Evolutionary conservation across 2,329 filamentous ascomycete species (phyloP).

Genomic region (Blastomyces emzantsi): DNA sequence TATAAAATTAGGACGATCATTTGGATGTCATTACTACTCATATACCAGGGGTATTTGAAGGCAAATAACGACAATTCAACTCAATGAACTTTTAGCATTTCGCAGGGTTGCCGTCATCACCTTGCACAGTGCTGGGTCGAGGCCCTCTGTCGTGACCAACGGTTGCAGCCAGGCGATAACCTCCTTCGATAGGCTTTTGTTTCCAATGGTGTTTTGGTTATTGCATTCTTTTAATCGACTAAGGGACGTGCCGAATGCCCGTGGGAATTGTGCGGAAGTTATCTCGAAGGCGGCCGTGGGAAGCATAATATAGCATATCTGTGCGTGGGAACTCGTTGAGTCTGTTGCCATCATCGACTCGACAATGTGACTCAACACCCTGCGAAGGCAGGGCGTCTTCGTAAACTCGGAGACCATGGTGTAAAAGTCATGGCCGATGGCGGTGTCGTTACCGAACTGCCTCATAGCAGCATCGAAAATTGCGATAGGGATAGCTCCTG

Average conservation of each 20-base stretch:
- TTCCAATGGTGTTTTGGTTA: conserved; percentile 25
- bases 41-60: neutral
- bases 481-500: conserved; percentile 86
- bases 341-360: conserved; percentile 50
- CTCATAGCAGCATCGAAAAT: conserved; percentile 82
- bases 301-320: conserved; percentile 62
- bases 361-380: conserved; percentile 65
- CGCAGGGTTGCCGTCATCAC: conserved; percentile 40
- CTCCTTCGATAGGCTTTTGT: conserved; percentile 36
- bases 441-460: conserved; percentile 59
- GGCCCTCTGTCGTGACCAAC: conserved; percentile 35
- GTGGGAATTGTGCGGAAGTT: conserved; percentile 61
- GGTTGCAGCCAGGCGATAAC: conserved; percentile 43
- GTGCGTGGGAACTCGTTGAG: conserved; percentile 53
- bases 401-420: conserved; percentile 65
- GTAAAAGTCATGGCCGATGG: conserved; percentile 68
- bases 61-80: conserved; percentile 10
- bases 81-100: conserved; percentile 23
- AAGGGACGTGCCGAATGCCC: conserved; percentile 58
- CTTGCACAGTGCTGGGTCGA: conserved; percentile 46
- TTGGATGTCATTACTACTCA: conserved; percentile 4
- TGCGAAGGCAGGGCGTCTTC: conserved; percentile 53
- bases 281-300: conserved; percentile 58
- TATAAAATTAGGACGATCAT: neutral
- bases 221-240: conserved; percentile 49